Evolutionary conservation across 2,329 filamentous ascomycete species (phyloP).

Genomic region (Penicillium sp.): DNA sequence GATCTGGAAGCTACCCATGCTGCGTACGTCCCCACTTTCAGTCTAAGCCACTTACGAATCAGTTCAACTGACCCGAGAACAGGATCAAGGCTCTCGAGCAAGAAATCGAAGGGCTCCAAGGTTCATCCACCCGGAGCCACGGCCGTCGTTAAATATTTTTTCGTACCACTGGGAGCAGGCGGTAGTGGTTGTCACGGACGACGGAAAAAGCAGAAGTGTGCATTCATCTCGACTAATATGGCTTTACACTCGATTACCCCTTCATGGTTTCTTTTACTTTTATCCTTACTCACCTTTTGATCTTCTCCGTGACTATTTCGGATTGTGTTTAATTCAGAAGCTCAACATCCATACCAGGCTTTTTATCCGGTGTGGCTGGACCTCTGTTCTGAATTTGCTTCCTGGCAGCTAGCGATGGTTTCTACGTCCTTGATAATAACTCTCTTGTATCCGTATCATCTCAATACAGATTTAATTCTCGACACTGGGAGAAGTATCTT

Average conservation of each 20-base stretch:
- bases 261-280: constrained; percentile 28
- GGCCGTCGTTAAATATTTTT: constrained; percentile 74
- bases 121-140: constrained; percentile 85
- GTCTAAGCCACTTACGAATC: not conserved
- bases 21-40: constrained; percentile 52
- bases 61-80: constrained; percentile 31
- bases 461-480: constrained; percentile 46
- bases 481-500: constrained; percentile 6
- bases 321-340: constrained; percentile 38
- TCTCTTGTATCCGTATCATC: constrained; percentile 46
- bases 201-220: constrained; percentile 32
- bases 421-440: constrained; percentile 49
- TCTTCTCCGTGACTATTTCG: constrained; percentile 26
- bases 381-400: constrained; percentile 41
- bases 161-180: constrained; percentile 21
- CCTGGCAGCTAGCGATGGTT: constrained; percentile 49
- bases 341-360: constrained; percentile 33
- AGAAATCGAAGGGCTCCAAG: constrained; percentile 93
- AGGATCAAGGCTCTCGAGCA: constrained; percentile 67
- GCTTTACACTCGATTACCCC: constrained; percentile 42
- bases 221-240: constrained; percentile 38
- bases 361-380: constrained; percentile 26
- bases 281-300: constrained; percentile 15
- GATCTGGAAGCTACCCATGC: constrained; percentile 98
- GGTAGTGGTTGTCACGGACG: constrained; percentile 30